Conservation (phyloP, 116 monocot genomes). For the Phalaenopsis hybrid region DNA sequence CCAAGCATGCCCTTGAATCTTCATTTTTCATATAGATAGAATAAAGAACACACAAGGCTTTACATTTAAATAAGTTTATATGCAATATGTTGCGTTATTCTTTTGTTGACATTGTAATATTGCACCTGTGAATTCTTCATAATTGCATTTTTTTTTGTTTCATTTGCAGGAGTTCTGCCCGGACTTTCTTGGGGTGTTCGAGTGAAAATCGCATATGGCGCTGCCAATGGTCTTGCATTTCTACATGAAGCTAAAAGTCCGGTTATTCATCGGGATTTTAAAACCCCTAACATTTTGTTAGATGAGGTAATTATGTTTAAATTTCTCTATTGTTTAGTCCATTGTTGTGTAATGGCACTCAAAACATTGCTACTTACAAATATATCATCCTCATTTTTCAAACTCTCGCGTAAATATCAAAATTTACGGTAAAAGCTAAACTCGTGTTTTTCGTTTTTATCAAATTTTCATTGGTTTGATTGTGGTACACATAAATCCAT, state of each 20-base stretch:
- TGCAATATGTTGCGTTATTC: too few species aligned
- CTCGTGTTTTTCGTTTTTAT: too few species aligned
- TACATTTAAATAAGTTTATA: too few species aligned
- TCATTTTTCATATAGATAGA: background rate
- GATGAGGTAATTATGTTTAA: slow-evolving; percentile 38
- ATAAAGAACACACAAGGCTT: too few species aligned
- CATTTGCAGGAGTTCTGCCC: slow-evolving; percentile 32
- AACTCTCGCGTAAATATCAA: too few species aligned
- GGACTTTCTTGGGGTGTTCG: slow-evolving; percentile 64
- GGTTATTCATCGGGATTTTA: slow-evolving; percentile 83
- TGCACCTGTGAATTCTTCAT: background rate
- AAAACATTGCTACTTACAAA: too few species aligned
- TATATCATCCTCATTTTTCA: too few species aligned
- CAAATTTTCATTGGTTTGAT: too few species aligned
- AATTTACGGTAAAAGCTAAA: too few species aligned
- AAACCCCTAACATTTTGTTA: slow-evolving; percentile 74
- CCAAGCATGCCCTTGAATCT: background rate
- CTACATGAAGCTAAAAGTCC: slow-evolving; percentile 80
- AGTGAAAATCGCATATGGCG: slow-evolving; percentile 74
- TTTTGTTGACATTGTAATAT: too few species aligned
- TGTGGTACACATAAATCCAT: too few species aligned
- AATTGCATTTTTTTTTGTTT: background rate
- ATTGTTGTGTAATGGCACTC: background rate
- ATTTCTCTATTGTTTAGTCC: background rate
- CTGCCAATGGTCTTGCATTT: slow-evolving; percentile 82